These are phyloP conservation scores for Beauveria caledonica DNA, from an alignment of 2,329 filamentous ascomycete genomes.

Conservation along the genomic window DNA sequence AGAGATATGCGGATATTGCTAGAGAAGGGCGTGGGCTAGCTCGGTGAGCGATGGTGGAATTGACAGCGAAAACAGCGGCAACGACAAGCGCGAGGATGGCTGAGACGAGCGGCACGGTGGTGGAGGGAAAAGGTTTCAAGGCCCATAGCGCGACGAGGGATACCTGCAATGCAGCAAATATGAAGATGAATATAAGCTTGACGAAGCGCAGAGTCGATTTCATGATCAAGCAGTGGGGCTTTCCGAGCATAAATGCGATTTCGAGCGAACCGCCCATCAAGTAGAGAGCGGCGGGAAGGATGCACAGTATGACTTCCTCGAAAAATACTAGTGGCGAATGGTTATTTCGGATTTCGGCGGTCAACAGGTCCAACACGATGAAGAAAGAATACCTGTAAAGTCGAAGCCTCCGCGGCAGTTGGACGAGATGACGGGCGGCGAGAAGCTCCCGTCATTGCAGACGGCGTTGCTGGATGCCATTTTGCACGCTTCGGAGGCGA, in stretches of 20 bases:
- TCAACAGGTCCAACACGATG: not conserved
- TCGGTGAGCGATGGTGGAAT: not conserved
- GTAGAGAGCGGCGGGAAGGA: conserved; percentile 7
- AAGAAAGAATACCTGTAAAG: conserved; percentile 5
- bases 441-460: not conserved
- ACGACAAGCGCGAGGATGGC: conserved; percentile 6
- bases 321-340: not conserved
- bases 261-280: conserved; percentile 6
- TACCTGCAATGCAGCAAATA: conserved; percentile 9
- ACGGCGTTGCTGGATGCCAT: not conserved
- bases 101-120: conserved; percentile 2
- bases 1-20: not conserved
- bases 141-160: conserved; percentile 6
- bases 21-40: conserved; percentile 5
- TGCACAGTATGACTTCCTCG: conserved; percentile 3
- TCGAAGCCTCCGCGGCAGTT: conserved; percentile 10
- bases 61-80: not conserved
- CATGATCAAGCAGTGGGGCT: conserved; percentile 1
- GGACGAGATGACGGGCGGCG: not conserved
- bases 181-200: conserved; percentile 6
- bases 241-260: conserved; percentile 4
- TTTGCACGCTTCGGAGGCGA: conserved; percentile 1
- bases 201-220: conserved; percentile 4
- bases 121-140: conserved; percentile 1
- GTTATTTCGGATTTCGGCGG: not conserved